Base-by-base conservation (phyloP, 441 rosid genomes). In the Mallotus japonicus region DNA sequence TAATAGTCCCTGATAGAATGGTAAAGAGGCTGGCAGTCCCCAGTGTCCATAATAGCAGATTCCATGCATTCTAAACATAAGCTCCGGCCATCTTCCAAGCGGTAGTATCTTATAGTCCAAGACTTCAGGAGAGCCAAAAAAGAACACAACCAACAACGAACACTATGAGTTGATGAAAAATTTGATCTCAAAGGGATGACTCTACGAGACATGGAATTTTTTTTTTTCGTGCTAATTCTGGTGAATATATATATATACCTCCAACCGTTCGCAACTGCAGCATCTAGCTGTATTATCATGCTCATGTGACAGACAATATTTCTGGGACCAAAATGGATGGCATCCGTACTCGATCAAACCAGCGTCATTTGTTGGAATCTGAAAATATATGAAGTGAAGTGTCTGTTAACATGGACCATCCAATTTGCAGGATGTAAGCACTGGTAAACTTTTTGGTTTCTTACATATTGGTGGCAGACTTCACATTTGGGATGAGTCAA, bases 281-380 rank as follows among this genome's bases (percentile, higher is more conserved):
- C 97, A 92, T 54, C 99, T 87, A 73, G 92, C 84, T 0, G 97
- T 92, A 76, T 73, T 77, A 67, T 94, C 99, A 49, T 84, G 87
- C 73, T 94, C 99, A 11, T 92, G 99, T 20, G 93, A 82, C 3
- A 97, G 97, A 46, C 99, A 95, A 62, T 92, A 95, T 81, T 88
- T 95, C 70, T 95, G 99, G 73, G 86, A 84, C 99, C 99, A 95
- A 82, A 87, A 92, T 37, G 97, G 99, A 78, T 95, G 99, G 78
- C 97, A 91, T 59, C 94, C 85, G 58, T 91, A 95, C 85, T 95
- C 99, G 5, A 95, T 95, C 83, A 92, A 79, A 70, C 97, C 97
- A 76, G 86, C 88, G 77, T 83, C 87, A 73, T 95, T 92, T 55
- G 86, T 86, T 51, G 97, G 95, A 55, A 95, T 95, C 99, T 94